These are phyloP conservation scores for Gracilaria domingensis DNA, from an alignment of 23 red algal genomes.

Conservation along the genomic window DNA sequence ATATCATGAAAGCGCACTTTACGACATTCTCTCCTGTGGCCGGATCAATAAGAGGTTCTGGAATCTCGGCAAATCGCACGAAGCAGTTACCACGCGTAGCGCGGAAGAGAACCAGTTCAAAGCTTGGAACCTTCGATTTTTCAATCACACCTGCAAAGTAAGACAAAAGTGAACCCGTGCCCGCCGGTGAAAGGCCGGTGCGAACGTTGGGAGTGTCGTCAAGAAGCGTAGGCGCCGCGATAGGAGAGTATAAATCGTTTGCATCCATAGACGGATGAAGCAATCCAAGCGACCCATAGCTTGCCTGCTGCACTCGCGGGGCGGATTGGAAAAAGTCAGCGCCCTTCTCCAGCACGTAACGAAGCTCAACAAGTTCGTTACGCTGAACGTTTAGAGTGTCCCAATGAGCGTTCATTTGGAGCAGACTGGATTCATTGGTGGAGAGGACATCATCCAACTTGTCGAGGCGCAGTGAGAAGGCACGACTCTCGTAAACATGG, in stretches of 20 bases:
- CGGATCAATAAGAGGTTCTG: conserved; percentile 67
- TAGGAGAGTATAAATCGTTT: conserved; percentile 36
- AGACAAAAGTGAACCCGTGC: conserved; percentile 46
- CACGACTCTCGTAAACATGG: conserved; percentile 38
- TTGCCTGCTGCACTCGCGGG: conserved; percentile 42
- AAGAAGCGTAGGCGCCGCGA: conserved; percentile 15
- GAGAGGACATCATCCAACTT: conserved; percentile 80
- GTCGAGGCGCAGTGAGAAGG: conserved; percentile 64
- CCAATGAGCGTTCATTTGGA: conserved; percentile 87
- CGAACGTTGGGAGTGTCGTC: conserved; percentile 14
- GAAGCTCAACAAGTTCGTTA: conserved; percentile 74
- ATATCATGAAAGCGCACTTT: conserved; percentile 91
- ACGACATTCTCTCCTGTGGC: conserved; percentile 53
- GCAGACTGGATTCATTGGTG: conserved; percentile 67
- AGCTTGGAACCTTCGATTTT: conserved; percentile 50
- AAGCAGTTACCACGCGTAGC: conserved; percentile 93
- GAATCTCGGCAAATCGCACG: conserved; percentile 70
- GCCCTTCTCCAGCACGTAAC: conserved; percentile 88
- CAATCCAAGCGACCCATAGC: conserved; percentile 54
- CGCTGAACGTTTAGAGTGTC: conserved; percentile 75
- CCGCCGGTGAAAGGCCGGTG: conserved; percentile 25
- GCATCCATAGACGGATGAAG: conserved; percentile 42
- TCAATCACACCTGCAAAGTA: conserved; percentile 70
- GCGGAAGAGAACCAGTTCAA: conserved; percentile 89
- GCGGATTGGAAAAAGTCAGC: conserved; percentile 69